Evolutionary conservation across 176 grass and related monocot species (phyloP), one percentile per base, ranked within the genome.

Genomic region (Aegilops longissima): DNA sequence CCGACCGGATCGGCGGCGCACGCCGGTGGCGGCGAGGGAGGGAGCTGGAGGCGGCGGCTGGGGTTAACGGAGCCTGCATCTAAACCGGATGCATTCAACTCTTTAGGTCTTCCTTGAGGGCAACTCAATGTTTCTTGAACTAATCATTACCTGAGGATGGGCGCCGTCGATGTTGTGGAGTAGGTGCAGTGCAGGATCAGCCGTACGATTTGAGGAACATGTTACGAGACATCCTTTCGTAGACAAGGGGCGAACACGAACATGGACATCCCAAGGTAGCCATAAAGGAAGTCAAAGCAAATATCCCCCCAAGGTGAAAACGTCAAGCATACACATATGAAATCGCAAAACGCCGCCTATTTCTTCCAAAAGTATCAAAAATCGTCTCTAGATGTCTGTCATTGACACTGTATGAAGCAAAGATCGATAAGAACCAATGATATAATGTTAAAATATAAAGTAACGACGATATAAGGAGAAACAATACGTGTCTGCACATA

Each of bases 161-260:
- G 45, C 44, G 31, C 44, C 34, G 44, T 25, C 38, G 13, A 39
- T 45, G 24, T 12, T 79, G 23, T 21, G n/a, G n/a, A 29, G 64
- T 49, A 80, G 84, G 10, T 72, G 51, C 66, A 72, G 84, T 27
- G 63, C 25, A 30, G 29, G 63, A 25, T 79, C 76, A 45, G 47
- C 47, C n/a, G 76, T 80, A 62, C 4, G 6, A 80, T 79, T 17
- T 13, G 62, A 80, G 70, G 3, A 75, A 75, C 5, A 9, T 39
- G 30, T 49, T 0, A 16, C 13, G 1, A 51, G 47, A 51, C 44
- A 47, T 47, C 44, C 44, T 47, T 47, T 47, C 12, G 44, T 47
- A 47, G 44, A 3, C 44, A 47, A 47, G 12, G 44, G 12, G 44
- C 12, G 12, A 12, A 47, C 12, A 3, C 4, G 47, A 51, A 51